Evolutionary conservation across 441 rosid genomes (phyloP), one percentile per base, ranked within the genome.

Genomic region (Erodium texanum): DNA sequence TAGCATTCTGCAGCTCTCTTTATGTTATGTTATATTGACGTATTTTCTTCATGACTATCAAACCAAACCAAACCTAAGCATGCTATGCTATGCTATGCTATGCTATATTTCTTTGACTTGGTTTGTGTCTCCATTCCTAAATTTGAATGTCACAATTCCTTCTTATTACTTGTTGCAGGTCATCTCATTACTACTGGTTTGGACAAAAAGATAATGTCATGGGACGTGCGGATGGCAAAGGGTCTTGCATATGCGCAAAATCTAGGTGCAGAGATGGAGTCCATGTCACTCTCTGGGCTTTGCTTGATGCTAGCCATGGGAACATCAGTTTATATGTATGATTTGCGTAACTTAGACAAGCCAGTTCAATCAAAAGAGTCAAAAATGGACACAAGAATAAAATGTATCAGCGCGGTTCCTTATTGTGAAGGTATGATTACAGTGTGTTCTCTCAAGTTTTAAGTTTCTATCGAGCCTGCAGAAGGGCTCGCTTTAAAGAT

Each of bases 241-340:
- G 62, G 77, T 71, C 74, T 69, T 48, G 65, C 73, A 2, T 71
- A 64, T 69, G 27, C 64, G 16, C 82, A 66, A 79, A 74, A 72
- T 72, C 64, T 80, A 71, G 82, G 73, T 73, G 84, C 72, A 22
- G 84, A 82, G 73, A 87, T 81, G 64, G 80, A 87, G 72, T 86
- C 96, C 76, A 79, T 94, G 73, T 84, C 98, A 23, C 69, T 89
- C 50, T 79, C 80, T 61, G 90, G 88, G 66, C 81, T 74, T 78
- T 76, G 83, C 80, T 80, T 94, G 73, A 77, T 84, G 67, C 84
- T 85, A 68, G 89, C 94, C 18, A 72, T 77, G 58, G 91, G 86
- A 66, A 78, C 85, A 76, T 79, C 92, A 24, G 79, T 85, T 72
- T 41, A 73, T 74, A 70, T 76, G 24, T 88, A 84, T 62, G 99